Evolutionary conservation across 257 asterid species (phyloP).

Genomic region (Capsicum pubescens): DNA sequence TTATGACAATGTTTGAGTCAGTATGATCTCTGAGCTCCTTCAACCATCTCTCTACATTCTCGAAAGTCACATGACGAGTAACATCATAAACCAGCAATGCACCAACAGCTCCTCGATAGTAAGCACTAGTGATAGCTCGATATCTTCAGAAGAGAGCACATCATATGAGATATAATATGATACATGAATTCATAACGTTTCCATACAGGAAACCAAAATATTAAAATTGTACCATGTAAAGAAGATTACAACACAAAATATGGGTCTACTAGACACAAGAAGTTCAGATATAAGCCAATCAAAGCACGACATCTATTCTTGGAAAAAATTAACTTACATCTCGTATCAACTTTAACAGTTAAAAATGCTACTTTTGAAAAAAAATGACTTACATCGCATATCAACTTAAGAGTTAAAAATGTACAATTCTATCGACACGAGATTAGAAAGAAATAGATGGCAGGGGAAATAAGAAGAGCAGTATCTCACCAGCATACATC

Average conservation of each 20-base stretch:
- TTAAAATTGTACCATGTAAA: not conserved
- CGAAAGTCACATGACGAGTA: constrained; percentile 75
- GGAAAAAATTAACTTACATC: not conserved
- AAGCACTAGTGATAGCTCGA: constrained; percentile 83
- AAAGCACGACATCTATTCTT: not conserved
- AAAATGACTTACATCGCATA: not conserved
- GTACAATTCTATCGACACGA: not conserved
- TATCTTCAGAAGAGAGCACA: constrained; percentile 45
- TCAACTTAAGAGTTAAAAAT: not conserved
- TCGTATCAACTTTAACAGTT: not conserved
- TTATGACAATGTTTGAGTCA: constrained; percentile 65
- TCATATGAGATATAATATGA: not conserved
- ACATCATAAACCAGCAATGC: constrained; percentile 74
- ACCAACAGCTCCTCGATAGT: constrained; percentile 78
- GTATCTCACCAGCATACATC: not conserved
- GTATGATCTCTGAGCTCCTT: constrained; percentile 78
- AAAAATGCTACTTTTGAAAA: not conserved
- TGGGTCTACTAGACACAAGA: not conserved
- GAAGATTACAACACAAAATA: not conserved
- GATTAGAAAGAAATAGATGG: not conserved
- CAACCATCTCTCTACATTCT: constrained; percentile 78
- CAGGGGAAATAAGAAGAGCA: not conserved
- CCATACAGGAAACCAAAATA: not conserved
- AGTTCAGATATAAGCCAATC: not conserved
- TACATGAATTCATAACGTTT: not conserved